Evolutionary conservation across 371 early-diverging fungal species (phyloP).

Genomic region (Funneliformis caledonium): DNA sequence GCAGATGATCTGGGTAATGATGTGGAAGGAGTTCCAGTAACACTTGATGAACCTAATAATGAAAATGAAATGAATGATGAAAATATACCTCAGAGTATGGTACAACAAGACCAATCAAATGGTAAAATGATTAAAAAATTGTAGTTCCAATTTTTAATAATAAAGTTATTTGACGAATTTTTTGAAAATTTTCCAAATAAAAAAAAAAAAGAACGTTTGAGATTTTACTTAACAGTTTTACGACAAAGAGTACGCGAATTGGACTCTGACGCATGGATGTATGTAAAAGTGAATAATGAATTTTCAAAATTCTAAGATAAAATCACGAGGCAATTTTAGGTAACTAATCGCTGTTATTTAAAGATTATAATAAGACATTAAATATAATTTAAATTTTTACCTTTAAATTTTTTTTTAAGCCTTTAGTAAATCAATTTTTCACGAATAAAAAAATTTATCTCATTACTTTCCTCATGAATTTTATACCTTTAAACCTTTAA

Average conservation of each 20-base stretch:
- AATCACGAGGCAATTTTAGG: neutral
- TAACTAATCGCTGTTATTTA: too few species aligned
- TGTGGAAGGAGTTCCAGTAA: neutral
- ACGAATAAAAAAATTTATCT: too few species aligned
- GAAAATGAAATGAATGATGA: neutral
- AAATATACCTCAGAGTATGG: neutral
- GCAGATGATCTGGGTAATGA: neutral
- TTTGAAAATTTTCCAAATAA: neutral
- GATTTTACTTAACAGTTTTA: neutral
- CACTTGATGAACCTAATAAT: neutral
- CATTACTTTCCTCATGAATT: too few species aligned
- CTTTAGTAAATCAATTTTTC: too few species aligned
- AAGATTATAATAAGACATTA: neutral
- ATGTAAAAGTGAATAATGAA: neutral
- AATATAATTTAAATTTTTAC: neutral
- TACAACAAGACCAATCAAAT: neutral
- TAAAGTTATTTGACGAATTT: neutral
- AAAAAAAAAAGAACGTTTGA: neutral
- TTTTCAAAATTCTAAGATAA: slow-evolving; percentile 7
- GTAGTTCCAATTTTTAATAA: neutral
- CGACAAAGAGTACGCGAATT: slow-evolving; percentile 1
- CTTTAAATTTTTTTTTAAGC: too few species aligned
- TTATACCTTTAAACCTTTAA: too few species aligned
- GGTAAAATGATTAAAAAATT: neutral
- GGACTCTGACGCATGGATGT: neutral